Base-by-base conservation (phyloP, 1,284 basidiomycete species). In the Veloporphyrellus conicus region DNA sequence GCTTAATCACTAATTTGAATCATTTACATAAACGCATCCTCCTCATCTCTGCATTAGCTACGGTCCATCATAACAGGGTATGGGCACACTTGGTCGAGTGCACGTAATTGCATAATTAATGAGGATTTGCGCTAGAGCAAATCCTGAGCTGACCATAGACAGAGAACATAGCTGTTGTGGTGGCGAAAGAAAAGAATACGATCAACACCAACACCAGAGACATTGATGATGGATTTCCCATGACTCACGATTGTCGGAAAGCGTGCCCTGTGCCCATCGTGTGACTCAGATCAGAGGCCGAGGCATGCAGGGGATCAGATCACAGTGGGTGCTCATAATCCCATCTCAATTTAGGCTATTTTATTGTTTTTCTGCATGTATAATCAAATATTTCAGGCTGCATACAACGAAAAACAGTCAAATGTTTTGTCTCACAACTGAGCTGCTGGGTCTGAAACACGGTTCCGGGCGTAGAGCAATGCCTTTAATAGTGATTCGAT, bases 391-490 rank as follows among this genome's bases (percentile, higher is more conserved):
- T 29, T 29, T n/a, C 2, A 33, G 6, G n/a, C n/a, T 33, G 25
- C 25, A 15, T 10, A 11, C 3, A 18, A n/a, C 15, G 16, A 14
- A 11, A 29, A 29, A n/a, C 8, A 8, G 23, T 25, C 23, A 14
- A 29, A 29, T 14, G 28, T 10, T 14, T 10, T 29, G 9, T 29
- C 28, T 29, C 28, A 29, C 23, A 29, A 5, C 28, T 29, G 20
- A 23, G n/a, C n/a, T 28, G 37, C 23, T n/a, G 37, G 14, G 23
- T 18, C 16, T 31, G 22, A 23, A 27, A 29, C 15, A 11, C 3
- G 7, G 23, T 22, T 14, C 16, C 29, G 37, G 55, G 60, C 58
- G 56, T 25, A 62, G 37, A 46, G 19, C 27, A 29, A 12, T 48
- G 6, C 48, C 43, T 34, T 3, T 40, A 40, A 40, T 27, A 23